These are phyloP conservation scores for Botryotinia calthae DNA, from an alignment of 2,329 filamentous ascomycete genomes.

Conservation along the genomic window DNA sequence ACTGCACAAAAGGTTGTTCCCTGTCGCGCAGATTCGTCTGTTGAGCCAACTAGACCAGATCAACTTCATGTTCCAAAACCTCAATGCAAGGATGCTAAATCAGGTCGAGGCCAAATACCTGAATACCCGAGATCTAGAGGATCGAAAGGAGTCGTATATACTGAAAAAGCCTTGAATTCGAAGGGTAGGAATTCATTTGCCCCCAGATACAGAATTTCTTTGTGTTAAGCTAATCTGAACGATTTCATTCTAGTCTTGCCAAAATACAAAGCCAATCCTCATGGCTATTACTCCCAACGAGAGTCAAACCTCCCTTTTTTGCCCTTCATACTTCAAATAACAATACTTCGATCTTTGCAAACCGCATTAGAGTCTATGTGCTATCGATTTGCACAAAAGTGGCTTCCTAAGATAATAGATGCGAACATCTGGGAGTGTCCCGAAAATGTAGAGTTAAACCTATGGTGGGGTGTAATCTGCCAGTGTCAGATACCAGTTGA, in stretches of 20 bases:
- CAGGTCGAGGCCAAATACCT: not conserved
- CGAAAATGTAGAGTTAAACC: constrained; percentile 25
- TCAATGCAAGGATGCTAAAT: not conserved
- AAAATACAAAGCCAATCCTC: not conserved
- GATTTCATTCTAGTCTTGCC: not conserved
- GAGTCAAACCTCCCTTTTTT: constrained; percentile 18
- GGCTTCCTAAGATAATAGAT: constrained; percentile 24
- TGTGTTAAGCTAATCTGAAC: not conserved
- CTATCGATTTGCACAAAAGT: constrained; percentile 25
- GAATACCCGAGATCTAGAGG: not conserved
- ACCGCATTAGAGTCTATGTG: constrained; percentile 24
- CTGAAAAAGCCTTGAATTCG: not conserved
- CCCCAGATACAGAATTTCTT: not conserved
- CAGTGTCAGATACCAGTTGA: constrained; percentile 22
- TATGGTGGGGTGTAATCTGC: constrained; percentile 22
- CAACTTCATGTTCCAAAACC: not conserved
- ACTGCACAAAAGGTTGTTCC: not conserved
- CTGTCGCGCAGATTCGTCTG: not conserved
- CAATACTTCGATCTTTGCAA: constrained; percentile 23
- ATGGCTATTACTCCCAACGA: not conserved
- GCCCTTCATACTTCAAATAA: constrained; percentile 25
- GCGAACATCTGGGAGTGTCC: constrained; percentile 23
- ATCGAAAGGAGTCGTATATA: not conserved
- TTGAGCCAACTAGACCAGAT: not conserved
- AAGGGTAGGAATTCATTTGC: not conserved